Evolutionary conservation across 108 stramenopile genomes (phyloP).

Genomic region (Thalassiosira profunda): DNA sequence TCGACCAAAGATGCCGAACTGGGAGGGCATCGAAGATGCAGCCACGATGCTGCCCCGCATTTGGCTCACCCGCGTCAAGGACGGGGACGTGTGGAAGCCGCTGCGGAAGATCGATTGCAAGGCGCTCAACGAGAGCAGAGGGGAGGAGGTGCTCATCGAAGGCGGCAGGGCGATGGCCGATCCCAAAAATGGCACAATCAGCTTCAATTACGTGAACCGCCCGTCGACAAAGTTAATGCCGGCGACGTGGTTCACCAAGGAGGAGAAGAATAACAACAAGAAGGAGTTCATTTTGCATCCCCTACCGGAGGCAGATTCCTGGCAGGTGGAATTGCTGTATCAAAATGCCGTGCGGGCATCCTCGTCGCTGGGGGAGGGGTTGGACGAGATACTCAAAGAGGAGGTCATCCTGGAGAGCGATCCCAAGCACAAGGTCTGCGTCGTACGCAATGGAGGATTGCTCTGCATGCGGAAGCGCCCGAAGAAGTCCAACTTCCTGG

Average conservation of each 20-base stretch:
- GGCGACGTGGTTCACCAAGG: conserved; percentile 76
- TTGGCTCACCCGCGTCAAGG: conserved; percentile 56
- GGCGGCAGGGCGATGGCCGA: conserved; percentile 72
- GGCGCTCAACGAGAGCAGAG: conserved; percentile 65
- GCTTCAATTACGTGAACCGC: conserved; percentile 62
- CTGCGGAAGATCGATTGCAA: conserved; percentile 77
- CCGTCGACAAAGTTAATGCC: conserved; percentile 51
- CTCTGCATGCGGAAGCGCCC: conserved; percentile 49
- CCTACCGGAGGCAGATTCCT: conserved; percentile 44
- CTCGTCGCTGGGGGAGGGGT: conserved; percentile 54
- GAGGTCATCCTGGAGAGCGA: conserved; percentile 55
- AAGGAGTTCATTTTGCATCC: conserved; percentile 63
- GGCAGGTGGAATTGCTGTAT: conserved; percentile 70
- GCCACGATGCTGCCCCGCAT: conserved; percentile 51
- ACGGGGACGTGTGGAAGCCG: conserved; percentile 75
- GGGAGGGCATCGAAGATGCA: conserved; percentile 77
- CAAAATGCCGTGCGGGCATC: conserved; percentile 62
- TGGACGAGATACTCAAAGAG: conserved; percentile 63
- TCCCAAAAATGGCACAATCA: conserved; percentile 49
- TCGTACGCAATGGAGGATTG: conserved; percentile 40
- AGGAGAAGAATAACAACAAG: conserved; percentile 43
- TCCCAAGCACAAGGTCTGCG: conserved; percentile 34
- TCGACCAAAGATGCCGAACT: conserved; percentile 76
- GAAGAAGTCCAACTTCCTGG: conserved; percentile 41
- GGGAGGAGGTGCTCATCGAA: conserved; percentile 61